Conservation (phyloP, 805 yeast species). For the Scheffersomyces amazonensis region DNA sequence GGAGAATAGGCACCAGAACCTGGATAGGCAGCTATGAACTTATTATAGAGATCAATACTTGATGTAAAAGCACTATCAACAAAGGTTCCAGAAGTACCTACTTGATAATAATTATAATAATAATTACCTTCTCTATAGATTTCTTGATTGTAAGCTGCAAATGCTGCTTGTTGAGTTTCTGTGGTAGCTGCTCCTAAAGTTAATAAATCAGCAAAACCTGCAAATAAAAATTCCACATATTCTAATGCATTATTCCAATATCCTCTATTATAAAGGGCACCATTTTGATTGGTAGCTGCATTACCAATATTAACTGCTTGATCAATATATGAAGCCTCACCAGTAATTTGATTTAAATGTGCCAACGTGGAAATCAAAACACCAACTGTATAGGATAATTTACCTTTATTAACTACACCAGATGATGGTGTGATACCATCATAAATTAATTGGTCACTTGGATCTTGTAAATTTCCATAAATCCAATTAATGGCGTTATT, state of each 20-base stretch:
- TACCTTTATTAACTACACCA: constrained; percentile 17
- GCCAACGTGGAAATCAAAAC: constrained; percentile 19
- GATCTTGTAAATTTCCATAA: constrained; percentile 12
- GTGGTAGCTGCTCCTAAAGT: neutral
- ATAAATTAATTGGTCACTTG: constrained; percentile 18
- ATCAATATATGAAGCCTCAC: constrained; percentile 10
- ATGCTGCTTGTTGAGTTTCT: neutral
- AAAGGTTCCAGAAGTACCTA: constrained; percentile 9
- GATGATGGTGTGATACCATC: constrained; percentile 18
- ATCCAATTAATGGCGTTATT: constrained; percentile 16
- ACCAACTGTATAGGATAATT: constrained; percentile 21
- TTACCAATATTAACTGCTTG: constrained; percentile 15
- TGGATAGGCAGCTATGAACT: constrained; percentile 4
- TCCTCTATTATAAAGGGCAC: constrained; percentile 19
- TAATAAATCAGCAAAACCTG: constrained; percentile 17
- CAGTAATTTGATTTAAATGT: constrained; percentile 12
- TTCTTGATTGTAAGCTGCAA: constrained; percentile 1
- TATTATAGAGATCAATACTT: constrained; percentile 6
- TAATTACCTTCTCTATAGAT: constrained; percentile 5
- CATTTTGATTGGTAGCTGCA: constrained; percentile 12
- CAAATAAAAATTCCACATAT: constrained; percentile 19
- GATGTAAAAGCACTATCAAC: constrained; percentile 3
- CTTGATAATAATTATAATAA: constrained; percentile 10
- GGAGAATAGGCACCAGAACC: constrained; percentile 5
- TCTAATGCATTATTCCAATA: constrained; percentile 22